These are phyloP conservation scores for Melampsora larici-populina DNA, from an alignment of 1,284 basidiomycete genomes.

Conservation along the genomic window DNA sequence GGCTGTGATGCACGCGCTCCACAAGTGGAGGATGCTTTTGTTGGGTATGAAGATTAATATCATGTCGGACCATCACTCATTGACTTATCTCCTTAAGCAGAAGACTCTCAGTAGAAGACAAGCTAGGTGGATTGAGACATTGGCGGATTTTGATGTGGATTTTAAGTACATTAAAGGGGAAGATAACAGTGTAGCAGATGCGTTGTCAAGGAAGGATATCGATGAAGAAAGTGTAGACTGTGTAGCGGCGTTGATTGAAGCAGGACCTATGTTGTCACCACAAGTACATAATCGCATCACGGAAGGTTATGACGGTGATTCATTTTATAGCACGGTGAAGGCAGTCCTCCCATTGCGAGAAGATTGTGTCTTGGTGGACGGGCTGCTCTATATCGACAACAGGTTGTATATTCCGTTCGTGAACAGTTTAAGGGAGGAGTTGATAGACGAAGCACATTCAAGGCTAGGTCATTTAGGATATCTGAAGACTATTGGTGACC, in stretches of 20 bases:
- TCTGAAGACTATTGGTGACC: too few relatives aligned
- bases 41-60: too few relatives aligned
- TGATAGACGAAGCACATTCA: too few relatives aligned
- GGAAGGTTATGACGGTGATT: not conserved
- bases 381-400: not conserved
- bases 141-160: not conserved
- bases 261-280: not conserved
- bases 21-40: too few relatives aligned
- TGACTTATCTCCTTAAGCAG: too few relatives aligned
- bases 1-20: too few relatives aligned
- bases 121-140: not conserved
- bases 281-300: not conserved
- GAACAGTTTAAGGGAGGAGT: not conserved
- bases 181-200: not conserved
- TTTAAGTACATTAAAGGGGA: constrained; percentile 1
- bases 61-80: too few relatives aligned
- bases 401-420: not conserved
- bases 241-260: not conserved
- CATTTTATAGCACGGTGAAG: not conserved
- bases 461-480: too few relatives aligned
- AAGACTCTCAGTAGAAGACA: too few relatives aligned
- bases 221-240: constrained; percentile 15
- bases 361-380: not conserved
- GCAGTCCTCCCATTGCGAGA: not conserved
- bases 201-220: too few relatives aligned